Evolutionary conservation across 495 filamentous ascomycete genomes (phyloP).

Genomic region (Choiromyces venosus): DNA sequence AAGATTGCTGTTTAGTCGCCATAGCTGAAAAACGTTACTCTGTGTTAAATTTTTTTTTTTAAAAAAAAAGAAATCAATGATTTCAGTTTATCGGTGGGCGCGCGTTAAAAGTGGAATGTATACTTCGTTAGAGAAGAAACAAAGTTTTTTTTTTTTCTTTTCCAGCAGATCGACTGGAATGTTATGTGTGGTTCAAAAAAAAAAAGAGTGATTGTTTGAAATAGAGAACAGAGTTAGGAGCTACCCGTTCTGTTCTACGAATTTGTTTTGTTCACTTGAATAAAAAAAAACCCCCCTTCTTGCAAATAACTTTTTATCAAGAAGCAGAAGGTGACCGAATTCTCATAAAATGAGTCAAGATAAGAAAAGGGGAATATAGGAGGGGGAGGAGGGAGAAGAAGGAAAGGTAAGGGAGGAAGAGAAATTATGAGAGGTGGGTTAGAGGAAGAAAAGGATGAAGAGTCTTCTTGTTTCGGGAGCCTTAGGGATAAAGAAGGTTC

Average conservation of each 20-base stretch:
- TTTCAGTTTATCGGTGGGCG: not conserved
- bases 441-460: not conserved
- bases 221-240: not conserved
- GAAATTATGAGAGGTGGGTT: not conserved
- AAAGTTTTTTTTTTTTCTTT: not conserved
- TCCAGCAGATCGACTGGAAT: conserved; percentile 13
- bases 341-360: not conserved
- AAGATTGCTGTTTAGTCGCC: conserved; percentile 14
- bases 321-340: not conserved
- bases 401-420: not conserved
- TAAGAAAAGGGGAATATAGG: not conserved
- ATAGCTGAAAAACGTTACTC: not conserved
- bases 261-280: not conserved
- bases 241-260: not conserved
- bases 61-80: no score
- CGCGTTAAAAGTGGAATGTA: not conserved
- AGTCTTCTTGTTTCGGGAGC: not conserved
- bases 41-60: no score
- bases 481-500: not conserved
- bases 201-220: not conserved
- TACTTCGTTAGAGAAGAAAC: not conserved
- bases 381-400: not conserved
- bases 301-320: not conserved
- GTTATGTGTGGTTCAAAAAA: not conserved
- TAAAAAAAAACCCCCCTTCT: no score